phyloP scores from a whole-genome alignment of 2,329 filamentous ascomycete species.

The Akanthomyces dipterigenus region DNA sequence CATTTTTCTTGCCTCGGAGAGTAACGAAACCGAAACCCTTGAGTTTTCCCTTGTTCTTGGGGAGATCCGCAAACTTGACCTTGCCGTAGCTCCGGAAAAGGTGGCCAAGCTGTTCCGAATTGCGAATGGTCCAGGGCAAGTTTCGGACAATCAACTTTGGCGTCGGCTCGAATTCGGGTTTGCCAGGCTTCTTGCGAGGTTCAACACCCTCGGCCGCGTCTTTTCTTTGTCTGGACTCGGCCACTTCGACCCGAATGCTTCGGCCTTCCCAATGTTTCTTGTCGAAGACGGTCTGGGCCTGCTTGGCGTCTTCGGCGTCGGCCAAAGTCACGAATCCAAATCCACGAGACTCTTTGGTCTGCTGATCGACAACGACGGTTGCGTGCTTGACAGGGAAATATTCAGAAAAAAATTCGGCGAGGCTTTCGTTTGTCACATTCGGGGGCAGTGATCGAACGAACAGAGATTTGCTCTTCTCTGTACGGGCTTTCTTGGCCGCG shows the following conservation, averaged over 20 bases:
- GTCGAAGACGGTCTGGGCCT: slow-evolving; percentile 75
- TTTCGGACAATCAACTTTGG: slow-evolving; percentile 86
- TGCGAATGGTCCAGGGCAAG: slow-evolving; percentile 92
- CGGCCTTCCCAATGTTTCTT: slow-evolving; percentile 71
- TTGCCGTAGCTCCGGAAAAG: slow-evolving; percentile 87
- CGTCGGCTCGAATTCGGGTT: slow-evolving; percentile 53
- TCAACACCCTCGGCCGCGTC: slow-evolving; percentile 39
- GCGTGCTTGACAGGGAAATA: slow-evolving; percentile 94
- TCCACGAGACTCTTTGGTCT: slow-evolving; percentile 80
- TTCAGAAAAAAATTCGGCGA: slow-evolving; percentile 88
- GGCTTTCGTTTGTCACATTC: slow-evolving; percentile 68
- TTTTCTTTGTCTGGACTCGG: slow-evolving; percentile 73
- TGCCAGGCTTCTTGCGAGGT: slow-evolving; percentile 43
- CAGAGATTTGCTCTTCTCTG: slow-evolving; percentile 63
- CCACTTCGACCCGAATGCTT: slow-evolving; percentile 79
- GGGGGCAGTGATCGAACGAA: slow-evolving; percentile 85
- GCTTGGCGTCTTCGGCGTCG: slow-evolving; percentile 81
- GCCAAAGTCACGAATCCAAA: slow-evolving; percentile 97
- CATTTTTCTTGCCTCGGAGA: slow-evolving; percentile 80
- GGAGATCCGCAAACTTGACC: slow-evolving; percentile 79
- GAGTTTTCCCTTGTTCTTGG: slow-evolving; percentile 68
- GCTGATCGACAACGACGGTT: slow-evolving; percentile 78
- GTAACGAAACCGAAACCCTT: slow-evolving; percentile 92
- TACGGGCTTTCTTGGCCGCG: slow-evolving; percentile 47
- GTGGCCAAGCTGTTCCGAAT: slow-evolving; percentile 67